Conservation (phyloP, 2,329 filamentous ascomycete species). For the Ceratocystis cubensis region DNA sequence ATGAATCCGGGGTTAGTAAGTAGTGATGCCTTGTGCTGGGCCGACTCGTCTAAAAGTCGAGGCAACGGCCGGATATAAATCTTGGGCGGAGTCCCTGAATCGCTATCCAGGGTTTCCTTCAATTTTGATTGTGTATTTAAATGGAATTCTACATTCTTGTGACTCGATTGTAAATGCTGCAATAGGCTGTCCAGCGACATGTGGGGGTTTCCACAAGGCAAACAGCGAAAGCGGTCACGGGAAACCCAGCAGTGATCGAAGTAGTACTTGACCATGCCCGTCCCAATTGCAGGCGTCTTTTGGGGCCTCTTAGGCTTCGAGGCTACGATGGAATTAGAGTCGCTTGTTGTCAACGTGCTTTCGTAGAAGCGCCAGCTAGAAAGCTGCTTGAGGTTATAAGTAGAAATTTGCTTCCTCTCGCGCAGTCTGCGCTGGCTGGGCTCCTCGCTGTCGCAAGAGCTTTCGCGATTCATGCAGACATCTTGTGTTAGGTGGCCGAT, state of each 20-base stretch:
- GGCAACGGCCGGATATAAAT: slow-evolving; percentile 21
- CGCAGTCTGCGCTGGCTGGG: not conserved
- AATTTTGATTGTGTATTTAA: slow-evolving; percentile 30
- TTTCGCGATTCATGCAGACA: not conserved
- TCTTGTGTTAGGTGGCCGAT: not conserved
- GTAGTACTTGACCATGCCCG: slow-evolving; percentile 35
- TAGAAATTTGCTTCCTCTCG: slow-evolving; percentile 6
- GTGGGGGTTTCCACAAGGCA: slow-evolving; percentile 38
- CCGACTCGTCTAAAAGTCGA: not conserved
- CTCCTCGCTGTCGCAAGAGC: not conserved
- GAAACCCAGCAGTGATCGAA: slow-evolving; percentile 35
- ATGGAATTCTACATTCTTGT: slow-evolving; percentile 11
- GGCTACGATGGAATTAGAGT: not conserved
- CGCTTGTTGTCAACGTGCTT: not conserved
- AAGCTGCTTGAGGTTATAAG: slow-evolving; percentile 47
- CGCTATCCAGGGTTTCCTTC: slow-evolving; percentile 30
- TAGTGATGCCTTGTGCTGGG: not conserved
- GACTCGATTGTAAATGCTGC: slow-evolving; percentile 32
- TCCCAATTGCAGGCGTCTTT: not conserved
- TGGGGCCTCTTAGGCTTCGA: not conserved
- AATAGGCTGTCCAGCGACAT: slow-evolving; percentile 37
- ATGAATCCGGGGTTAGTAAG: slow-evolving; percentile 2
- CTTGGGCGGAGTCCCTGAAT: slow-evolving; percentile 29
- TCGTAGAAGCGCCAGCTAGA: slow-evolving; percentile 31
- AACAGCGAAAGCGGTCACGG: slow-evolving; percentile 39